Base-by-base conservation (phyloP, 2,329 filamentous ascomycete species). In the Pyrenophora graminea region DNA sequence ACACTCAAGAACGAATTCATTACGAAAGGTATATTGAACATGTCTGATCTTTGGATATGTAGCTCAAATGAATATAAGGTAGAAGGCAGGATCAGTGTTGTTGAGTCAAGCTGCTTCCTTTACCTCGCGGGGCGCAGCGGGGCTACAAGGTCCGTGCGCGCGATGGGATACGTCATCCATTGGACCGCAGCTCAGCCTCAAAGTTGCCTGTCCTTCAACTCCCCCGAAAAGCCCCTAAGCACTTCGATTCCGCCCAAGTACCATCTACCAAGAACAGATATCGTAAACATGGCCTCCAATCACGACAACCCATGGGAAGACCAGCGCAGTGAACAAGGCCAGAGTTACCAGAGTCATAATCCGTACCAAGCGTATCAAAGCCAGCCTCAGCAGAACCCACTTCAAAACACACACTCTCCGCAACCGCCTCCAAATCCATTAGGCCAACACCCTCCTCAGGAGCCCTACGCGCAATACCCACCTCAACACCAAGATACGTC, bases 271-370 rank as follows among this genome's bases (percentile, higher is more conserved):
- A 10, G 32, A n/a, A 51, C 17, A 23, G 10, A 51, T 9, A 7
- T 42, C 23, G 23, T 21, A 52, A 39, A 41, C 5, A 66, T 64
- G 60, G 36, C 61, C 13, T 61, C 59, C 37, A 48, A 50, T 38
- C 47, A 53, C 49, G 56, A 62, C 43, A 64, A 66, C 46, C 63
- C 61, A 23, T 64, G 63, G 61, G 48, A 58, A 45, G 58, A 64
- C 45, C 59, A 66, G 47, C 47, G 49, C 42, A 56, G 59, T 43
- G 51, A 57, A 39, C 49, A 53, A 42, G 49, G 48, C 45, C 50
- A 56, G 54, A 47, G 53, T 43, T 58, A 59, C 46, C 57, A 53
- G 37, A 61, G 57, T 39, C 61, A 61, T 19, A 62, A 59, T 27
- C 56, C 63, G 12, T 64, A 64, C 49, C 58, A 60, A 43, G 55